Conservation (phyloP, 345 rosid genomes). For the Brassica carinata region DNA sequence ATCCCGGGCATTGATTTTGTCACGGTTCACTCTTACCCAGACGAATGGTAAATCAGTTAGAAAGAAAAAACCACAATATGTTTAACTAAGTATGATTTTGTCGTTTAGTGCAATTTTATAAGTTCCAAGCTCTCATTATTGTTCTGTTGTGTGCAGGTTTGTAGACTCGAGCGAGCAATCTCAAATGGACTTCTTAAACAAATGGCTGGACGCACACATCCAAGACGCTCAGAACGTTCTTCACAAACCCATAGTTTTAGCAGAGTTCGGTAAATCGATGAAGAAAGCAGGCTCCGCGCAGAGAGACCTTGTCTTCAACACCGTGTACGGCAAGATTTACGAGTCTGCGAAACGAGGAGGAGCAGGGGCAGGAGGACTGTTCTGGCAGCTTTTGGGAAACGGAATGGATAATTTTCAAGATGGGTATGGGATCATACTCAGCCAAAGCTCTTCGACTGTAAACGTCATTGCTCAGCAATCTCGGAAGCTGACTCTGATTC, state of each 20-base stretch:
- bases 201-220: slow-evolving; percentile 77
- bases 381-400: slow-evolving; percentile 83
- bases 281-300: slow-evolving; percentile 55
- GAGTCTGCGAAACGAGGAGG: slow-evolving; percentile 80
- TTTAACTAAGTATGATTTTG: slow-evolving; percentile 1
- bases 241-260: slow-evolving; percentile 66
- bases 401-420: slow-evolving; percentile 83
- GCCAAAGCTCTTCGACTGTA: slow-evolving; percentile 65
- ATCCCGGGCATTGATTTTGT: slow-evolving; percentile 81
- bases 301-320: slow-evolving; percentile 68
- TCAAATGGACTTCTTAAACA: slow-evolving; percentile 66
- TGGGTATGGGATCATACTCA: slow-evolving; percentile 72
- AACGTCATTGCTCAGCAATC: slow-evolving; percentile 74
- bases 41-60: slow-evolving; percentile 67
- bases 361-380: slow-evolving; percentile 85
- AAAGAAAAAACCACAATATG: background rate
- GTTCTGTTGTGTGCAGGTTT: slow-evolving; percentile 49
- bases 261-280: slow-evolving; percentile 83
- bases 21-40: slow-evolving; percentile 87
- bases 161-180: slow-evolving; percentile 50
- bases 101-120: background rate
- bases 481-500: slow-evolving; percentile 58
- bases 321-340: slow-evolving; percentile 70
- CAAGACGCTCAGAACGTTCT: slow-evolving; percentile 72
- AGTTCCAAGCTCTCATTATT: slow-evolving; percentile 9